Percentiles rank a stretch among this genome's conserved stretches.
These are phyloP conservation scores for Aureobasidium sp. DNA, from an alignment of 2,329 filamentous ascomycete genomes.

Conservation along the genomic window DNA sequence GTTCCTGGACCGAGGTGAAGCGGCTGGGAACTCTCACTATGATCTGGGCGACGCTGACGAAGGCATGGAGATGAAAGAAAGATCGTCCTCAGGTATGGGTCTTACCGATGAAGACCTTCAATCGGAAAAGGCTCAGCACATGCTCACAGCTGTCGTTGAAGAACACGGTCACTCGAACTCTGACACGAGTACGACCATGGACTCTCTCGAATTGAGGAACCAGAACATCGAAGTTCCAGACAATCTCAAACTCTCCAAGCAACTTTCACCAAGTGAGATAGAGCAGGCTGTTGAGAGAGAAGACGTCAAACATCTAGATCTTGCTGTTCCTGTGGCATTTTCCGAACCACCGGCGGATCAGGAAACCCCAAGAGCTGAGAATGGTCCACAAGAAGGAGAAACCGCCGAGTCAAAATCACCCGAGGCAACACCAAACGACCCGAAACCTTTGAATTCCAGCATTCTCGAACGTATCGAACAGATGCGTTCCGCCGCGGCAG, in stretches of 20 bases:
- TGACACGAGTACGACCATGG: background rate
- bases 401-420: background rate
- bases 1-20: slow-evolving; percentile 80
- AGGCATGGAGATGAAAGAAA: slow-evolving; percentile 43
- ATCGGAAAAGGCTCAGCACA: slow-evolving; percentile 56
- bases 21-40: slow-evolving; percentile 43
- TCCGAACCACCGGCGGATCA: slow-evolving; percentile 8
- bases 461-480: slow-evolving; percentile 33
- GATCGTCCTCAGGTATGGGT: slow-evolving; percentile 28
- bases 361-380: slow-evolving; percentile 4
- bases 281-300: slow-evolving; percentile 39
- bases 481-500: slow-evolving; percentile 28
- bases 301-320: slow-evolving; percentile 55
- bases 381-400: background rate
- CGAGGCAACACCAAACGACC: slow-evolving; percentile 27
- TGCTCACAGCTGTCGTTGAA: slow-evolving; percentile 58
- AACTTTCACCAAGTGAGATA: slow-evolving; percentile 26
- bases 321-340: slow-evolving; percentile 42
- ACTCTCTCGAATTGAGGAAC: background rate
- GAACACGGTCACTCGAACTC: slow-evolving; percentile 40
- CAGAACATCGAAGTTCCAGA: slow-evolving; percentile 20
- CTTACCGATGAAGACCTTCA: slow-evolving; percentile 40
- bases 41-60: slow-evolving; percentile 53
- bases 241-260: slow-evolving; percentile 20
- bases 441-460: slow-evolving; percentile 30